Evolutionary conservation across 306 rosid species (phyloP), one percentile per base, ranked within the genome.

Genomic region (Ceratonia siliqua): DNA sequence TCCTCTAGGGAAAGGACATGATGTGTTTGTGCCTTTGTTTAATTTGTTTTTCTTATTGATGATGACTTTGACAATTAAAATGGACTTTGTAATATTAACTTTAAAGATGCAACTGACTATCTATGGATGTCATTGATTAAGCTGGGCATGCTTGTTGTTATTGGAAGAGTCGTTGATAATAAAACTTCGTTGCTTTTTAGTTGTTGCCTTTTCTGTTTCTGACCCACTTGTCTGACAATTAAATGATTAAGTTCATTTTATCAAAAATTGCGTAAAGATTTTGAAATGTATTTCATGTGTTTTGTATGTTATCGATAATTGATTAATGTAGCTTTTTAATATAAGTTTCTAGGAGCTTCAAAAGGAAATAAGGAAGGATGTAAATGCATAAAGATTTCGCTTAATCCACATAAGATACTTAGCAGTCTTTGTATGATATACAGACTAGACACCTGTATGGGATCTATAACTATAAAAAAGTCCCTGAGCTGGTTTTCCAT

Each of bases 71-170:
- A 39, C 18, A 22, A 15, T 66, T 15, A 25, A 46, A 75, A 24
- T 14, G 27, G 55, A 21, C 52, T 63, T 63, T 70, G 58, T 27
- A 28, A 41, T 42, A 45, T 55, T 77, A 54, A 41, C 66, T 38
- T 24, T 54, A 28, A 28, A 4, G 56, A 65, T 13, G 53, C 68
- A 56, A 20, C 13, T 55, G 14, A 33, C 39, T 48, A 2, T 42
- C 21, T 27, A 21, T 56, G n/a, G 17, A 41, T 41, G 46, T 32
- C 58, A 58, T 41, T 66, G 70, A 42, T 65, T 32, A 30, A 59
- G 78, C 15, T 46, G 15, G 72, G 28, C 56, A 13, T 72, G 53
- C 61, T 63, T 33, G 7, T 38, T 68, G 45, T 30, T 41, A 59
- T 21, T 61, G 50, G 71, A 62, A 20, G 62, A 8, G 71, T 33